phyloP scores from a whole-genome alignment of 139 green algal species.

The Pedinophyceae sp. region DNA sequence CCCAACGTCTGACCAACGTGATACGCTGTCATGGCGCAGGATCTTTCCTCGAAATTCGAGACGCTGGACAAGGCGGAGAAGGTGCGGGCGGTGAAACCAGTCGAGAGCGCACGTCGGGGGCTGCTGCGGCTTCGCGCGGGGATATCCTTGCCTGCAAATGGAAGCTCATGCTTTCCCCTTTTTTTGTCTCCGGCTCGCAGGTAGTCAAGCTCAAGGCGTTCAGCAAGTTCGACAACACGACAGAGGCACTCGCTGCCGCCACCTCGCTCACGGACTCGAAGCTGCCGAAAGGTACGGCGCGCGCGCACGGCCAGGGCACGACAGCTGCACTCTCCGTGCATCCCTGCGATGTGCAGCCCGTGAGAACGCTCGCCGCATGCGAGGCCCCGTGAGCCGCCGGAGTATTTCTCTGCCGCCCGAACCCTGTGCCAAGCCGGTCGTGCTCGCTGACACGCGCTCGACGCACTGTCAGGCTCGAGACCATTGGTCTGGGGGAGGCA shows the following conservation, averaged over 20 bases:
- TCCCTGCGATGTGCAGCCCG: too few relatives aligned
- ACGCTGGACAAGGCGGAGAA: slow-evolving; percentile 69
- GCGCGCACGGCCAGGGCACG: too few relatives aligned
- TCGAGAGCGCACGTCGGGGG: not conserved
- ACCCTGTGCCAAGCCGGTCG: too few relatives aligned
- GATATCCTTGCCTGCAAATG: not conserved
- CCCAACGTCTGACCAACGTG: too few relatives aligned
- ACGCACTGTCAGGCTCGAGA: too few relatives aligned
- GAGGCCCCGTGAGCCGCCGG: too few relatives aligned
- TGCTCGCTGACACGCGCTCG: too few relatives aligned
- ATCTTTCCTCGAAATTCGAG: slow-evolving; percentile 71
- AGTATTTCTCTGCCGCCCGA: too few relatives aligned
- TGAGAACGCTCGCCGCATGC: too few relatives aligned
- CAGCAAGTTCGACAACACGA: slow-evolving; percentile 93
- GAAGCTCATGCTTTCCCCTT: slow-evolving; percentile 3
- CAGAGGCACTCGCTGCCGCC: slow-evolving; percentile 83
- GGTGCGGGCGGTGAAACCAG: too few relatives aligned
- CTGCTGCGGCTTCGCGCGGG: not conserved
- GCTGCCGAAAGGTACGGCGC: slow-evolving; percentile 84
- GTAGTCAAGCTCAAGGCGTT: slow-evolving; percentile 96
- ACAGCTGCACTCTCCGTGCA: too few relatives aligned
- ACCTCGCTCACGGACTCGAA: slow-evolving; percentile 88
- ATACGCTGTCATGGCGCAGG: slow-evolving; percentile 36
- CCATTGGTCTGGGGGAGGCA: too few relatives aligned
- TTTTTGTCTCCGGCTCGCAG: slow-evolving; percentile 28